phyloP scores from a whole-genome alignment of 2,329 filamentous ascomycete genomes.

The Pseudocercospora pini-densiflorae region DNA sequence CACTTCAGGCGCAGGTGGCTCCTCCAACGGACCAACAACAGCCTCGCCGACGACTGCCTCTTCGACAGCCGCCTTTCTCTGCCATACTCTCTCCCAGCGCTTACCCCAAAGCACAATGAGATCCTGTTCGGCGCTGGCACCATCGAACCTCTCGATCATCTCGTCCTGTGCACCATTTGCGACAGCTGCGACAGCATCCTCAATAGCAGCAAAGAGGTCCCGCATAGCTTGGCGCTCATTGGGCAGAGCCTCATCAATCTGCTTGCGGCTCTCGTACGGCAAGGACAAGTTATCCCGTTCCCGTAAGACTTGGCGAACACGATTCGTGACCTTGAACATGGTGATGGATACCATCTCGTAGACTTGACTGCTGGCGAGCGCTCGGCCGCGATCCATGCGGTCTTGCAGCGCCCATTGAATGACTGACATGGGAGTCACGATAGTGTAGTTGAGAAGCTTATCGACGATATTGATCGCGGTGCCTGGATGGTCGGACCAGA shows the following conservation, averaged over 20 bases:
- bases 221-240: constrained; percentile 76
- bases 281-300: constrained; percentile 64
- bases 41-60: constrained; percentile 70
- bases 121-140: constrained; percentile 60
- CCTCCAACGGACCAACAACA: constrained; percentile 53
- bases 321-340: constrained; percentile 84
- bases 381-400: constrained; percentile 54
- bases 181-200: constrained; percentile 75
- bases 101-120: constrained; percentile 79
- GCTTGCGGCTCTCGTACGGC: constrained; percentile 60
- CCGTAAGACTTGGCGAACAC: constrained; percentile 78
- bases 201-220: constrained; percentile 78
- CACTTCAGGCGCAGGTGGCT: constrained; percentile 30
- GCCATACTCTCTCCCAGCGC: constrained; percentile 85
- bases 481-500: constrained; percentile 92
- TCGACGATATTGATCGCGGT: constrained; percentile 91
- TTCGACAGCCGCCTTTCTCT: constrained; percentile 81
- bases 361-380: constrained; percentile 74
- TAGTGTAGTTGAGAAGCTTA: constrained; percentile 96
- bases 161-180: constrained; percentile 75
- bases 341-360: constrained; percentile 92
- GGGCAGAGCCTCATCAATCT: constrained; percentile 68
- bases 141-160: constrained; percentile 71
- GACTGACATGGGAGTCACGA: constrained; percentile 82
- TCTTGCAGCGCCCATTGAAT: constrained; percentile 87